Conservation (phyloP, 2,329 filamentous ascomycete species). For the Aspergillus sp. region DNA sequence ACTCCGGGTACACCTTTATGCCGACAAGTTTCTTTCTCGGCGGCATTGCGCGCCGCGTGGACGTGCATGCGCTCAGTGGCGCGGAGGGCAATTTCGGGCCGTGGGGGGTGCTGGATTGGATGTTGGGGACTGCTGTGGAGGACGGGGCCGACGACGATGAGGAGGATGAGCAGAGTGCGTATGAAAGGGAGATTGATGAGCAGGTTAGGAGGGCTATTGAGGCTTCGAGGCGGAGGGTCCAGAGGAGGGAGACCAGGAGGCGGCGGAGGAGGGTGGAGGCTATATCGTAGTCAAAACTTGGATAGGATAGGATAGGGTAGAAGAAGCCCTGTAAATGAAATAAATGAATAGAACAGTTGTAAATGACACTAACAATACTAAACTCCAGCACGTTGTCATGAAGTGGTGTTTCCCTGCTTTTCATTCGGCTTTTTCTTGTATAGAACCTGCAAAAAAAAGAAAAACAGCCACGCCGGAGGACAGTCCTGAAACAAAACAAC, state of each 20-base stretch:
- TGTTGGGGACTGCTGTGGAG: constrained; percentile 32
- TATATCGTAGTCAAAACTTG: constrained; percentile 2
- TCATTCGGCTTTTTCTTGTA: constrained; percentile 22
- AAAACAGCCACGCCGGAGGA: constrained; percentile 23
- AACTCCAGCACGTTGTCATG: constrained; percentile 16
- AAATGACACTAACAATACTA: constrained; percentile 29
- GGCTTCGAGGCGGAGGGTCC: constrained; percentile 20
- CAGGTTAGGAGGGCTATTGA: constrained; percentile 23
- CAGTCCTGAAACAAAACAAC: constrained; percentile 22
- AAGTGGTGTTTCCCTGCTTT: constrained; percentile 28
- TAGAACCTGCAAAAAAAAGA: constrained; percentile 20
- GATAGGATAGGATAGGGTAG: not conserved
- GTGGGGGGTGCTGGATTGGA: constrained; percentile 39
- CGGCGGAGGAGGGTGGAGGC: constrained; percentile 5
- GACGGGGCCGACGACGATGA: constrained; percentile 44
- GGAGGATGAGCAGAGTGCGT: constrained; percentile 15
- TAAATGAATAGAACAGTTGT: constrained; percentile 10
- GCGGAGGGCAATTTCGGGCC: constrained; percentile 39
- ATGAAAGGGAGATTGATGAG: constrained; percentile 20
- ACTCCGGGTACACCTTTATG: constrained; percentile 50
- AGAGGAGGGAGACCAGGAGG: constrained; percentile 10
- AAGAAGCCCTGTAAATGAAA: constrained; percentile 1
- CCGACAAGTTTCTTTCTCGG: constrained; percentile 50
- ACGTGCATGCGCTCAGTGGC: constrained; percentile 44
- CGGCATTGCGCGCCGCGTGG: constrained; percentile 49